Evolutionary conservation across 2,329 filamentous ascomycete genomes (phyloP), one percentile per base, ranked within the genome.

Genomic region (Pyrenochaeta sp.): DNA sequence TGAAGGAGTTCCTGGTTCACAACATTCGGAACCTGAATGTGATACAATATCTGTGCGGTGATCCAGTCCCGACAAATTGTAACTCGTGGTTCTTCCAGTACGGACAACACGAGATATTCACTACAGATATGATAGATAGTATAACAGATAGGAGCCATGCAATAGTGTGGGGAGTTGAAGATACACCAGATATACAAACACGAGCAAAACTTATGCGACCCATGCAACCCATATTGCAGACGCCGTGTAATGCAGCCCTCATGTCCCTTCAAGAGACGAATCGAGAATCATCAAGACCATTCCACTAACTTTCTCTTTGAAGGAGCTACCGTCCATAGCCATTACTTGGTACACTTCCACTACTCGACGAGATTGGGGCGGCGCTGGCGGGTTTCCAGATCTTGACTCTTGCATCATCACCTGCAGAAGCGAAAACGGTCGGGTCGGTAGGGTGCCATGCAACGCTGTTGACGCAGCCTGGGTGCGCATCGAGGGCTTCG

Each of bases 371-470:
- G 30, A 61, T 57, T 1, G 61, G 48, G 0, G 61, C 47, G 5
- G 61, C 56, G 7, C 54, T 55, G 4, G 45, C 50, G 0, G 71
- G 70, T 54, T 68, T 72, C 72, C 72, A 97, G 90, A 99, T 92
- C 77, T 89, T 88, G 60, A 98, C 88, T 71, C 85, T 87, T 48
- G 84, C 83, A 69, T 98, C 95, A 73, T 99, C 95, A 15, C 94
- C 93, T 53, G 91, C 94, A 11, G 92, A 94, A 14, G 92, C 95
- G 76, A 97, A 91, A 80, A 97, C 89, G 56, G 85, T 86, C 1
- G 91, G 87, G 69, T 97, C 86, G 10, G 79, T 83, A 1, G 95
- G 93, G 67, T 94, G 95, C 94, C 95, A 99, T 18, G 89, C 84
- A 32, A 96, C 90, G 7, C 91, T 86, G 72, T 97, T 98, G 60